phyloP scores from a whole-genome alignment of 176 grass and related monocot species.

The Secale cereale region DNA sequence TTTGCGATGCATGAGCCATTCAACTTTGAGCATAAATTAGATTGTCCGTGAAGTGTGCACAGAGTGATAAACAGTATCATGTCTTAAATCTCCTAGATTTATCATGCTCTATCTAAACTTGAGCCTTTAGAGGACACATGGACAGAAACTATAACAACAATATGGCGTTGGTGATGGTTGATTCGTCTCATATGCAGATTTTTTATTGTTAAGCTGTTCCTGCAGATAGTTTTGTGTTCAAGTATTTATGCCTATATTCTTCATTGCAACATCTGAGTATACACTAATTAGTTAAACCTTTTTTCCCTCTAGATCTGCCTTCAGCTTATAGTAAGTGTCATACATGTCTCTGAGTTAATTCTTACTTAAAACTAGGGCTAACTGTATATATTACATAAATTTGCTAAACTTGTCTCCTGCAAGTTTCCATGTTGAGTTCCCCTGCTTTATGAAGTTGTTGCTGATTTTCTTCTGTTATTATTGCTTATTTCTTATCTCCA shows the following conservation, averaged over 20 bases:
- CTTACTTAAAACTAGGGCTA: neutral
- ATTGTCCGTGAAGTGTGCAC: neutral
- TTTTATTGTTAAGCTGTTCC: neutral
- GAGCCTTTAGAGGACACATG: neutral
- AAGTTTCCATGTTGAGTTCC: neutral
- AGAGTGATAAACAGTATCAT: neutral
- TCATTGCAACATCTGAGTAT: neutral
- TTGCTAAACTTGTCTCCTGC: neutral
- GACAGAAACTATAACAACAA: neutral
- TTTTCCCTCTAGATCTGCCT: neutral
- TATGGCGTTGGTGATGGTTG: neutral
- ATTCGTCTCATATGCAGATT: slow-evolving; percentile 4
- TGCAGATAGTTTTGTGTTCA: slow-evolving; percentile 4
- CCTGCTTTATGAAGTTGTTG: slow-evolving; percentile 17
- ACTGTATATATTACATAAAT: neutral
- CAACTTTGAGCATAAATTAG: neutral
- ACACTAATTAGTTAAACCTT: neutral
- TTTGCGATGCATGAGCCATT: neutral
- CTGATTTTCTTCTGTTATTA: slow-evolving; percentile 18
- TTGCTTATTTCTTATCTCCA: slow-evolving; percentile 30
- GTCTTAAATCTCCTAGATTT: slow-evolving; percentile 5
- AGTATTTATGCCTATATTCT: slow-evolving; percentile 16
- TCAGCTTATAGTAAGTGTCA: slow-evolving; percentile 6
- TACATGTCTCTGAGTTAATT: neutral
- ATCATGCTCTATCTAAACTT: neutral